phyloP scores from a whole-genome alignment of 2,329 filamentous ascomycete genomes.

The Penicillium crustosum region DNA sequence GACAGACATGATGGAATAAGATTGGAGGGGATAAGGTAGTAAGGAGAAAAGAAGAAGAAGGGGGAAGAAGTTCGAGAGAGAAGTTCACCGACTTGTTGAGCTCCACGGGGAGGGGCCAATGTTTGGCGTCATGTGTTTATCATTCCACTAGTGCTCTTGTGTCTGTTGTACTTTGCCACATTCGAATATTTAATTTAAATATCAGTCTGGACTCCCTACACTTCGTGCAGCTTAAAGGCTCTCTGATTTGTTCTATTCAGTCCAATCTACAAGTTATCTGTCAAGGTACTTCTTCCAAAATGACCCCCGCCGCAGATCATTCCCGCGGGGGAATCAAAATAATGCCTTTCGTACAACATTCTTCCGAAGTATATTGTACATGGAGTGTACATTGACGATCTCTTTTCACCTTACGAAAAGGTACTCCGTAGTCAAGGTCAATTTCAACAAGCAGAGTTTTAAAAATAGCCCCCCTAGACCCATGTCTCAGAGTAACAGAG shows the following conservation, averaged over 20 bases:
- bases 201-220: background rate
- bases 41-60: slow-evolving; percentile 9
- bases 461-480: background rate
- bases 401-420: background rate
- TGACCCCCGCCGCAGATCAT: slow-evolving; percentile 5
- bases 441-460: background rate
- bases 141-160: slow-evolving; percentile 17
- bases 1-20: slow-evolving; percentile 10
- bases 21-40: slow-evolving; percentile 2
- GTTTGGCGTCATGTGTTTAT: slow-evolving; percentile 28
- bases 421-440: background rate
- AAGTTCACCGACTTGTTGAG: slow-evolving; percentile 29
- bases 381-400: background rate
- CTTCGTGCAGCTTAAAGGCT: background rate
- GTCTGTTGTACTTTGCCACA: background rate
- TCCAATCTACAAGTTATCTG: background rate
- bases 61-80: slow-evolving; percentile 5
- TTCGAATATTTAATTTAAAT: background rate
- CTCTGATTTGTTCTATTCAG: background rate
- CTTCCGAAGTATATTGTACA: background rate
- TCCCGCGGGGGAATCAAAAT: background rate
- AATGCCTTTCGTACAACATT: background rate
- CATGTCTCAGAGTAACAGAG: slow-evolving; percentile 1
- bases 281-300: background rate
- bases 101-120: slow-evolving; percentile 18